Evolutionary conservation across 129 eudicot species (phyloP).

Genomic region (Centaurea solstitialis): DNA sequence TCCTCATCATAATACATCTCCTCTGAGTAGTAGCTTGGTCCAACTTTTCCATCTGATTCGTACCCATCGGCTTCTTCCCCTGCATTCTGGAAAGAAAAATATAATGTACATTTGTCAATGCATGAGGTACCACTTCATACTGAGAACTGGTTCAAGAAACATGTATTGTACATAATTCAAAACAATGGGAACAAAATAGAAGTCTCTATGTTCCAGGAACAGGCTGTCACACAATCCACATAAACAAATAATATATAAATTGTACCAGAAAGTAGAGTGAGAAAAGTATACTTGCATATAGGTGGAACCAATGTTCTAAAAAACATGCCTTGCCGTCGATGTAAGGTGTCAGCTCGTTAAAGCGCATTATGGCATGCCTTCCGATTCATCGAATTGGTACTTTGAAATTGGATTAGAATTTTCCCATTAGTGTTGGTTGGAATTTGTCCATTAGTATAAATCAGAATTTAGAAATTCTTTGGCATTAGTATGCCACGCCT

Average conservation of each 20-base stretch:
- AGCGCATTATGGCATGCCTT: no score
- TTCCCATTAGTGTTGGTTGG: no score
- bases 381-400: no score
- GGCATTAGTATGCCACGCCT: no score
- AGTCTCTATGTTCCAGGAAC: background rate
- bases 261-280: background rate
- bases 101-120: background rate
- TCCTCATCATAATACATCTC: slow-evolving; percentile 79
- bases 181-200: background rate
- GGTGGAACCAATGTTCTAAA: no score
- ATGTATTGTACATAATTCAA: background rate
- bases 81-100: slow-evolving; percentile 40
- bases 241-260: no score
- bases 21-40: slow-evolving; percentile 56
- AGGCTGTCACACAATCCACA: background rate
- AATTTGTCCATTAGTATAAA: no score
- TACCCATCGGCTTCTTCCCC: slow-evolving; percentile 57
- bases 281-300: background rate
- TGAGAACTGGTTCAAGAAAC: background rate
- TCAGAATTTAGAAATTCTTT: no score
- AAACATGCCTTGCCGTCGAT: no score
- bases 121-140: background rate
- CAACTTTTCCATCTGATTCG: slow-evolving; percentile 56
- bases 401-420: no score
- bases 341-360: no score